Conservation (phyloP, 2,329 filamentous ascomycete species). For the Hymenoscyphus occultus region DNA sequence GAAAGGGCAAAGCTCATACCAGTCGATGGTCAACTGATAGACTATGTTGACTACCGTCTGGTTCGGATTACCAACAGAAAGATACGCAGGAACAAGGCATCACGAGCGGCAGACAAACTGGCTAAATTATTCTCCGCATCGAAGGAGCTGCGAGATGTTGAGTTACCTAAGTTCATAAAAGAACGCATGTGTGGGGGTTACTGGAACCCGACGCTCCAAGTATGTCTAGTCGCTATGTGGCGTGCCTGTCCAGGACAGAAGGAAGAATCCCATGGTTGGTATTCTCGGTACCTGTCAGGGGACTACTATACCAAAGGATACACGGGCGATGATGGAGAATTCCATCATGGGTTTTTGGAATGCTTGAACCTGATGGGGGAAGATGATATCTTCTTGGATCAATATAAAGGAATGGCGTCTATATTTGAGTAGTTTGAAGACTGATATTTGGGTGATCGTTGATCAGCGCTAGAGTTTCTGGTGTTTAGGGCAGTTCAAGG, state of each 20-base stretch:
- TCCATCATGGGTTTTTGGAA: background rate
- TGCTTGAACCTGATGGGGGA: background rate
- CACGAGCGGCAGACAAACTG: background rate
- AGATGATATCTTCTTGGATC: background rate
- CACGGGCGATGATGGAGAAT: background rate
- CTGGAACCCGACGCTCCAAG: background rate
- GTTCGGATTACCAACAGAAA: background rate
- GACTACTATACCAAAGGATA: background rate
- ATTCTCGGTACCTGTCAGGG: background rate
- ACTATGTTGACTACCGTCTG: background rate
- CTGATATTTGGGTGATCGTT: background rate
- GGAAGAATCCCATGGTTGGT: background rate
- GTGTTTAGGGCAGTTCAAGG: no score
- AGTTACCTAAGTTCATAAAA: background rate
- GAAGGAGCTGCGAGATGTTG: background rate
- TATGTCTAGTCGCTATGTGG: background rate
- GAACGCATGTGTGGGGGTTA: background rate
- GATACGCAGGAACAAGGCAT: background rate
- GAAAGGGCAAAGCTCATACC: background rate
- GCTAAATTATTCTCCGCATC: background rate
- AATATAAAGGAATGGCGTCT: background rate
- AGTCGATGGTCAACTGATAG: background rate
- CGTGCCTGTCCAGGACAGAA: background rate
- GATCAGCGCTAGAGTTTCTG: no score
- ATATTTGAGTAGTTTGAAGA: background rate